Conservation (phyloP, 1,139 yeast species). For the Scheffersomyces segobiensis region DNA sequence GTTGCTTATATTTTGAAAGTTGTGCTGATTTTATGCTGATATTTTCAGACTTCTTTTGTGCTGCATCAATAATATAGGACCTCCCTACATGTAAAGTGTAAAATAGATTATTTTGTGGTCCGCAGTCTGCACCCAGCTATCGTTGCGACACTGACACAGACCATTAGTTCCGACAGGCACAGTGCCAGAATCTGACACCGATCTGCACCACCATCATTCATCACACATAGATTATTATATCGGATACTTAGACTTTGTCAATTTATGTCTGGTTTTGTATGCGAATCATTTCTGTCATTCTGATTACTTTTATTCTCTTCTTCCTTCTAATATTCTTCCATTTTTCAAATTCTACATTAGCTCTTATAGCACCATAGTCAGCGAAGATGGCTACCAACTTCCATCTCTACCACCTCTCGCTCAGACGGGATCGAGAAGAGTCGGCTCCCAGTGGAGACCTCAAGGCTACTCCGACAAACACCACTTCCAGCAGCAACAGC, state of each 20-base stretch:
- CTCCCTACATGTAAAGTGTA: background rate
- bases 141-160: background rate
- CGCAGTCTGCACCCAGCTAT: background rate
- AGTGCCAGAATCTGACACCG: background rate
- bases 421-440: background rate
- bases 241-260: too few species aligned
- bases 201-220: background rate
- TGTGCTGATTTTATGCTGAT: background rate
- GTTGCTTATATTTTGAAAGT: background rate
- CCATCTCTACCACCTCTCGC: background rate
- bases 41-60: background rate
- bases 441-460: background rate
- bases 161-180: background rate
- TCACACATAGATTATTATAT: background rate
- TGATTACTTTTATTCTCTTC: too few species aligned
- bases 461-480: background rate
- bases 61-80: background rate
- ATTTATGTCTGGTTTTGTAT: background rate
- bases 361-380: background rate
- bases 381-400: background rate
- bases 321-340: background rate
- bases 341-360: background rate
- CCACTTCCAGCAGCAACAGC: background rate
- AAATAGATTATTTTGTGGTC: background rate
- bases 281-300: background rate